Base-by-base conservation (phyloP, 306 rosid species). In the Senna siamea region DNA sequence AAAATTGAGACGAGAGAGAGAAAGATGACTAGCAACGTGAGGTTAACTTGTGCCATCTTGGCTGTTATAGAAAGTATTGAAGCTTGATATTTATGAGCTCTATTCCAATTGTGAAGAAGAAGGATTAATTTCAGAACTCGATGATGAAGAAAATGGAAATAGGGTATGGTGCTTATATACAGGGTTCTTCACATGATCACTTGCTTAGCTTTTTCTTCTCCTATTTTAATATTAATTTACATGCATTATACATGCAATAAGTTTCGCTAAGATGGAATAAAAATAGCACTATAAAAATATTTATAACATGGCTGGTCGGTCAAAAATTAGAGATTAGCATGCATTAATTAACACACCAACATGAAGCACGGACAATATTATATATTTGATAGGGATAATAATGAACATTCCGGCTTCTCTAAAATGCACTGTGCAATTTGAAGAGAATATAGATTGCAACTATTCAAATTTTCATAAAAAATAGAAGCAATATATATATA, bases 31-130 rank as follows among this genome's bases (percentile, higher is more conserved):
- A 69, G 66, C n/a, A n/a, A n/a, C n/a, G 65, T 22, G n/a, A 74
- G 76, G 59, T 41, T 50, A 44, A 30, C 56, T 46, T 76, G 41
- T 0, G 77, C 72, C 90, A 87, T 87, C 22, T 47, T 46, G 11
- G 14, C 23, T 7, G 32, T 32, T 14, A 15, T 20, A 51, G 6
- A 12, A 2, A 32, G 2, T 32, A 37, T 34, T n/a, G 74, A 69
- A 18, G 69, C 38, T 70, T 15, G 5, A 57, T 15, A 4, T 57
- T 11, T 23, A 26, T 26, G n/a, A 13, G 44, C 20, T 40, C 20
- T 38, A 19, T 57, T 38, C 4, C 37, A 32, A 5, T 2, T 32
- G 37, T 32, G 40, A 37, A 37, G 40, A 7, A 37, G 40, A 52
- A 30, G 14, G 48, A 41, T 8, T 26, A 26, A 1, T 32, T 46